Base-by-base conservation (phyloP, 1,139 yeast species). In the Pichia sp. region DNA sequence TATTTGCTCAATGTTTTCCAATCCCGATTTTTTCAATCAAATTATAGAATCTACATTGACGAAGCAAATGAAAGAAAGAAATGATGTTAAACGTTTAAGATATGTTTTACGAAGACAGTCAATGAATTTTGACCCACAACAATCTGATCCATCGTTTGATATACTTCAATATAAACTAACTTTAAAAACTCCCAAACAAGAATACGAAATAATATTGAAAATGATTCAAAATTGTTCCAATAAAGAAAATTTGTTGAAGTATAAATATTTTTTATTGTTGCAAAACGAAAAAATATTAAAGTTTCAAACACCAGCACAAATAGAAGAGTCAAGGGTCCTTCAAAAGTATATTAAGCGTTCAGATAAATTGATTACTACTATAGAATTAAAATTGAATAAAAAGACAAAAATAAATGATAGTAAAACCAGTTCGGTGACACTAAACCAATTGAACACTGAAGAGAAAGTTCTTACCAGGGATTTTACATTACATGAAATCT, bases 1-100 rank as follows among this genome's bases (percentile, higher is more conserved):
- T 0, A 61, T 83, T 0, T 59, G 85, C 26, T 65, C 69, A 23
- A 74, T 83, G 69, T 58, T 85, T 1, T 69, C 84, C 0, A 92
- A 85, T 49, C 79, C 92, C 1, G 95, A 88, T 61, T 85, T 80
- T 53, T 84, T 84, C 77, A 90, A 89, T 61, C 74, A 79, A 48
- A 61, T 74, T 45, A 73, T 88, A 20, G 80, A 82, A 7, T 76
- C 77, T 46, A 63, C 76, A 4, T 77, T 86, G 3, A 84, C 88
- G 0, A 78, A 76, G 30, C 77, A 83, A 25, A 70, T 90, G 59
- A 81, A 80, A 53, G 94, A 88, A 58, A 72, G 90, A 53, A 78
- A 77, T 38, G 89, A 86, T 59, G 95, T 89, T 0, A 79, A 82
- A 54, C 78, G 80, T 55, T 72, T 89, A 18, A 69, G 95, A 52